phyloP scores from a whole-genome alignment of 75 land plant genomes.

The Gnetum montanum region DNA sequence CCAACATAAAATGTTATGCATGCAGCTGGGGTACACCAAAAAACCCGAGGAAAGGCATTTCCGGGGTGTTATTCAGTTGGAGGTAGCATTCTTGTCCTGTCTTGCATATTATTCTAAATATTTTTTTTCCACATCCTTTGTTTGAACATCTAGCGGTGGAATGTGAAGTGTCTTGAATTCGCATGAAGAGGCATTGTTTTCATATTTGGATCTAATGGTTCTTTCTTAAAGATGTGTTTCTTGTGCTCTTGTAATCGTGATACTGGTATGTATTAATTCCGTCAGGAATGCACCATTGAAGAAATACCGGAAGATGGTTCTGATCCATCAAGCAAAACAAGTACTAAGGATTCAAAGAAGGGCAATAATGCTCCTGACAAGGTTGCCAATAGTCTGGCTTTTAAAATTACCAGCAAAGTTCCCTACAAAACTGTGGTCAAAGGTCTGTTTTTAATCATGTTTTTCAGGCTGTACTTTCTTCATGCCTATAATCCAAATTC shows the following conservation, averaged over 20 bases:
- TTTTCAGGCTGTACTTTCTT: background rate
- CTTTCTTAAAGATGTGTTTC: background rate
- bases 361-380: conserved; percentile 72
- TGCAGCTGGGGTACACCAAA: conserved; percentile 92
- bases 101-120: background rate
- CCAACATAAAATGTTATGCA: background rate
- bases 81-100: conserved; percentile 51
- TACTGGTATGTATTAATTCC: background rate
- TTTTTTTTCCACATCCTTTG: background rate
- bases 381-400: conserved; percentile 42
- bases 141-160: no score
- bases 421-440: conserved; percentile 87
- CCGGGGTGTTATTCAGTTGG: conserved; percentile 83
- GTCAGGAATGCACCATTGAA: conserved; percentile 82
- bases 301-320: conserved; percentile 57
- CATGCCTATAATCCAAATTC: background rate
- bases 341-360: conserved; percentile 55
- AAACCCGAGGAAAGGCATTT: conserved; percentile 91
- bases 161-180: no score
- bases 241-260: no score
- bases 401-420: conserved; percentile 77
- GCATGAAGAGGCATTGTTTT: no score
- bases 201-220: background rate
- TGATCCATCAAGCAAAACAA: conserved; percentile 39
- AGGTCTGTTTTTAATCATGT: conserved; percentile 31